Conservation (phyloP, 192 early-diverging fungal species). For the Coemansia sp. region DNA sequence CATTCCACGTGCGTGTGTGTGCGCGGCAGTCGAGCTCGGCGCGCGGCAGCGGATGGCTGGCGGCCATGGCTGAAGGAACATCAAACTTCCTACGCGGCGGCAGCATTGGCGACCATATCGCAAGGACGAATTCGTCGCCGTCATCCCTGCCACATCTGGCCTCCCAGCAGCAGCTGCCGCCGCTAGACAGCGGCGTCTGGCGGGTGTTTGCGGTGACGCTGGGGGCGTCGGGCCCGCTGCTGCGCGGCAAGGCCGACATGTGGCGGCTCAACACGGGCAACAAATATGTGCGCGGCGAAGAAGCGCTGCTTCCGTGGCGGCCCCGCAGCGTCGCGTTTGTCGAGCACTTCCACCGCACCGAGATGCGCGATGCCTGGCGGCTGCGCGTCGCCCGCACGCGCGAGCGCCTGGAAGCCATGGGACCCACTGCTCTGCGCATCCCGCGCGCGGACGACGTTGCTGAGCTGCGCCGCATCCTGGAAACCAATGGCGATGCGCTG, state of each 20-base stretch:
- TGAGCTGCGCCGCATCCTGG: not conserved
- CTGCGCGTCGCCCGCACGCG: conserved; percentile 28
- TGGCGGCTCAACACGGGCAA: conserved; percentile 71
- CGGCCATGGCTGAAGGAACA: conserved; percentile 19
- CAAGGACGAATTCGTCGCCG: not conserved
- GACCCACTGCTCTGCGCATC: not conserved
- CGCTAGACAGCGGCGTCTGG: conserved; percentile 34
- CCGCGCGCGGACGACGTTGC: not conserved
- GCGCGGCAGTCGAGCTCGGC: conserved; percentile 41
- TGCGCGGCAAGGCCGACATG: conserved; percentile 58
- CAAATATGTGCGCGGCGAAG: conserved; percentile 74
- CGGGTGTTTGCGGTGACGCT: conserved; percentile 67
- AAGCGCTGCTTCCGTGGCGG: conserved; percentile 67
- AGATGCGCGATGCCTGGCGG: conserved; percentile 38
- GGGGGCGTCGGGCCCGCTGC: conserved; percentile 52
- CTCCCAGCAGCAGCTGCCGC: not conserved
- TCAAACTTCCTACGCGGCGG: conserved; percentile 7
- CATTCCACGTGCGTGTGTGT: conserved; percentile 63
- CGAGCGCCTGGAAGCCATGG: conserved; percentile 23
- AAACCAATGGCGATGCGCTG: not conserved
- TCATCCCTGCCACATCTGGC: not conserved
- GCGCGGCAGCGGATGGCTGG: conserved; percentile 23
- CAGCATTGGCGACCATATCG: not conserved
- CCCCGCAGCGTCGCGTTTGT: conserved; percentile 71
- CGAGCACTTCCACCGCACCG: conserved; percentile 51